A percentile compares a stretch with the other conserved stretches of the same genome.
Conservation (phyloP, 192 early-diverging fungal genomes). For the Cetraspora pellucida region DNA sequence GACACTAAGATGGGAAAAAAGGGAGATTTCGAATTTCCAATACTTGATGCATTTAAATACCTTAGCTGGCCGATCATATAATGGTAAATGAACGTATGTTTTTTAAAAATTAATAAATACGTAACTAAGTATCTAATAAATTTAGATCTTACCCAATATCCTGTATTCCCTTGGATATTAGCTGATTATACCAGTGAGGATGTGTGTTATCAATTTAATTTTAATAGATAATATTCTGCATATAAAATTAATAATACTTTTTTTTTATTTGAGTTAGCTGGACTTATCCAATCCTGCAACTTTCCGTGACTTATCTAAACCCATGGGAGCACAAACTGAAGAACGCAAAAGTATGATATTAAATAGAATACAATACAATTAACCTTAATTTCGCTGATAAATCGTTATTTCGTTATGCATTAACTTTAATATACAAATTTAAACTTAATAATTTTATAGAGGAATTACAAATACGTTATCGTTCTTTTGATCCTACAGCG, state of each 20-base stretch:
- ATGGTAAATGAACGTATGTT: conserved; percentile 38
- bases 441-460: conserved; percentile 33
- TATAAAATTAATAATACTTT: conserved; percentile 29
- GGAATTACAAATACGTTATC: conserved; percentile 67
- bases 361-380: background rate
- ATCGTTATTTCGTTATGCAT: background rate
- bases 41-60: conserved; percentile 95
- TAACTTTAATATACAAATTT: conserved; percentile 33
- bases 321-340: conserved; percentile 84
- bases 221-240: background rate
- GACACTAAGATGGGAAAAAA: conserved; percentile 79
- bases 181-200: conserved; percentile 75
- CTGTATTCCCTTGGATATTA: conserved; percentile 95
- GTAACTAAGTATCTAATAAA: conserved; percentile 33
- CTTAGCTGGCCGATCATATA: conserved; percentile 79
- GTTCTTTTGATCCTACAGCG: conserved; percentile 61
- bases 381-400: background rate
- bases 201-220: conserved; percentile 23
- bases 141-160: conserved; percentile 92
- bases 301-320: conserved; percentile 88
- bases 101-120: background rate
- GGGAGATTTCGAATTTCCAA: conserved; percentile 94
- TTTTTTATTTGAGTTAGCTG: conserved; percentile 50
- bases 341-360: conserved; percentile 50
- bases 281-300: conserved; percentile 75